Evolutionary conservation across 2,329 filamentous ascomycete genomes (phyloP), one percentile per base, ranked within the genome.

Genomic region (Hypoxylon sp.): DNA sequence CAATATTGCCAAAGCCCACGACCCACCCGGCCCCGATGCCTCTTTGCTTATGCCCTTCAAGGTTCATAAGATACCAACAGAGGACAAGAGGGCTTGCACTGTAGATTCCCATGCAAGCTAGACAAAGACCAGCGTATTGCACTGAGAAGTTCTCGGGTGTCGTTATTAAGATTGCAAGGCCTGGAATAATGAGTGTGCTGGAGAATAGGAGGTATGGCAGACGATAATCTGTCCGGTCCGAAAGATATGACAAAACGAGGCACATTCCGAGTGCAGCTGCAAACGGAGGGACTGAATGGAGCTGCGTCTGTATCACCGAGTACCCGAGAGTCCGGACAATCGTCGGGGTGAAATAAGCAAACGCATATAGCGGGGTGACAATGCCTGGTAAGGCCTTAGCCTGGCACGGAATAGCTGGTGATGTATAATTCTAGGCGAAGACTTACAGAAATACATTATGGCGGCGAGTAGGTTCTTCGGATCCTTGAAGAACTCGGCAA

Each of bases 281-380:
- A 27, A 81, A 80, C 2, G 79, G 79, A 6, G 79, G 79, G 0
- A 81, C 78, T 2, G 78, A 80, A 17, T 80, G 69, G 2, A 81
- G 72, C 66, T 81, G 79, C 2, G 78, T 79, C 20, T 74, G 60
- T 55, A 79, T 69, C 0, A 76, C 75, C 25, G 72, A 66, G 66
- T 80, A 81, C 20, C 79, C 79, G 7, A 81, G 77, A 4, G 76
- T 75, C 22, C 78, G 72, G 17, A 81, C 77, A 25, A 81, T 81
- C 0, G 79, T 77, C 1, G 79, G 79, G 0, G 75, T 73, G 42
- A 80, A 81, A 69, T 80, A 80, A 1, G 74, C 77, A 6, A 80
- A 77, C 1, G 79, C 77, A 77, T 80, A 73, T 75, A 42, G 14
- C n/a, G 37, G 37, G 11, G n/a, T 6, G 37, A 42, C 37, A 17